phyloP scores from a whole-genome alignment of 2,329 filamentous ascomycete genomes.

The Aspergillus nomiae region DNA sequence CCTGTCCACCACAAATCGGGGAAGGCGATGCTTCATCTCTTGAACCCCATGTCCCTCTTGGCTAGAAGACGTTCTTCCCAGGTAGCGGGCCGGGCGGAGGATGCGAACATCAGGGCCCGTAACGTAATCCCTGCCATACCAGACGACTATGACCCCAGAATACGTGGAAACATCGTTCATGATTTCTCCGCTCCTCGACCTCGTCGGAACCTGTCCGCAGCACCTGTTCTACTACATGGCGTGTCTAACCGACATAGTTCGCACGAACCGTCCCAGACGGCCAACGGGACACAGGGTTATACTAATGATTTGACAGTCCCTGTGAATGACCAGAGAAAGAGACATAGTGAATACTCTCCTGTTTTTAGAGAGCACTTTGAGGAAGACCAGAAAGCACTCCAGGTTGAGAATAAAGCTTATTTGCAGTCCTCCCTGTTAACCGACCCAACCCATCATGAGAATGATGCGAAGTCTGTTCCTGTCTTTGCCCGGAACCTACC shows the following conservation, averaged over 20 bases:
- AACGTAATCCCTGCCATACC: constrained; percentile 55
- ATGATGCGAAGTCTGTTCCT: constrained; percentile 39
- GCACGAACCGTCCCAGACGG: constrained; percentile 17
- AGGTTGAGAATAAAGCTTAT: constrained; percentile 46
- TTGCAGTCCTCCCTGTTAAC: constrained; percentile 43
- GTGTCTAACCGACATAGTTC: constrained; percentile 9
- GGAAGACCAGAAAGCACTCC: constrained; percentile 46
- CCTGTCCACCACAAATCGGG: constrained; percentile 36
- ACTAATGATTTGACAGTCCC: constrained; percentile 17
- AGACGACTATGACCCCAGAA: constrained; percentile 65
- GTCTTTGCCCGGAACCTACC: constrained; percentile 49
- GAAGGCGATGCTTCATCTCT: constrained; percentile 56
- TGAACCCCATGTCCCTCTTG: constrained; percentile 64
- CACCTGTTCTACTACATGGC: constrained; percentile 21
- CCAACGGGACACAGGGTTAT: constrained; percentile 11
- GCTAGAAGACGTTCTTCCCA: constrained; percentile 60
- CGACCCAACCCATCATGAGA: constrained; percentile 27
- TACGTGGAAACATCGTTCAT: constrained; percentile 64
- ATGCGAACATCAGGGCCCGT: constrained; percentile 52
- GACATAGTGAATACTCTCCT: constrained; percentile 53
- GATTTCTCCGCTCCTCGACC: constrained; percentile 65
- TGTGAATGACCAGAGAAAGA: constrained; percentile 32
- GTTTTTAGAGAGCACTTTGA: constrained; percentile 65
- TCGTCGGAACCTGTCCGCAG: constrained; percentile 40
- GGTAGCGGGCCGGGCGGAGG: constrained; percentile 52